Base-by-base conservation (phyloP, 1,284 basidiomycete species). In the Irpex sp. region DNA sequence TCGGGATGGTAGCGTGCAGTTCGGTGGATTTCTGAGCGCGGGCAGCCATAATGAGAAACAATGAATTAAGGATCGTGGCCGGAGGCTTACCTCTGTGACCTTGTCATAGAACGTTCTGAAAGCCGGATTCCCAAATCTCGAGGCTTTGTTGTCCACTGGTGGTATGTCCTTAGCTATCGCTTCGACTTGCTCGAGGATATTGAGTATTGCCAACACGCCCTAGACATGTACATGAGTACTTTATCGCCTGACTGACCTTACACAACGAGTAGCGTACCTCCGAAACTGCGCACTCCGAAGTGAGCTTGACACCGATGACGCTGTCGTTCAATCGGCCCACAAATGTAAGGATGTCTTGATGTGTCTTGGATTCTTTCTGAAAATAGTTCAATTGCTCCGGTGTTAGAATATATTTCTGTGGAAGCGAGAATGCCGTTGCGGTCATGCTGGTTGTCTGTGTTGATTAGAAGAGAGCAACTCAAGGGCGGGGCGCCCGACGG, bases 51-150 rank as follows among this genome's bases (percentile, higher is more conserved):
- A 21, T 11, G 50, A 5, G 46, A 43, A 26, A 47, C 37, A 8
- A 8, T 59, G 11, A 35, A 11, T 13, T 33, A 55, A 8, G 19
- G 15, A 19, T 9, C n/a, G 21, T n/a, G 21, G 4, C 19, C 15
- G n/a, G 21, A 71, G 82, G 68, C 19, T 13, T 69, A 91, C 93
- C 75, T 91, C 82, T 17, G 78, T 72, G 13, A 98, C 80, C 69
- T 87, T 86, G 75, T 97, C 94, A 71, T 97, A 94, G 71, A 99
- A 96, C 0, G 85, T 87, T 69, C 92, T 83, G 78, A 99, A 99
- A 0, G 97, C 97, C 1, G 97, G 96, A 75, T 99, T 99, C 1
- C 97, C 97, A 70, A 99, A 99, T 31, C 97, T 81, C 53, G 95
- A 98, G 0, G 89, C 88, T 65, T 90, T 87, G 73, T 98, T 98